Evolutionary conservation across 2,329 filamentous ascomycete species (phyloP), one percentile per base, ranked within the genome.

Genomic region (Botryotinia globosa): DNA sequence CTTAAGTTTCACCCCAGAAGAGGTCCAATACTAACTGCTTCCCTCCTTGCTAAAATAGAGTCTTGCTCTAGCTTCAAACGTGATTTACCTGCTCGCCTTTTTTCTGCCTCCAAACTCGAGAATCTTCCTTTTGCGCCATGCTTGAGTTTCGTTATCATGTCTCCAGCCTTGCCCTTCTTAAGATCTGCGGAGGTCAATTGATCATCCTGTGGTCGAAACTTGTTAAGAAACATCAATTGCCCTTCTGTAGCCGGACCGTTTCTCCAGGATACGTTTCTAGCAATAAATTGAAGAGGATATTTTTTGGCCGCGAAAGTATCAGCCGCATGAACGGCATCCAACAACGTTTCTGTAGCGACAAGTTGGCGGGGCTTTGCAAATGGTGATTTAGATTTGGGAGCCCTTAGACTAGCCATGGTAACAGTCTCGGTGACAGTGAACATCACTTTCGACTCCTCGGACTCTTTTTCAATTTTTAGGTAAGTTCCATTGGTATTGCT

Each of bases 61-160:
- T 83, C 80, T 74, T 83, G 82, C 72, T 86, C 83, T 18, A 79
- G 73, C 37, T 81, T 80, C 4, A 81, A 76, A 37, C 73, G 77
- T 54, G 83, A 79, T 74, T 78, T 85, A 67, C 84, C 81, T 51
- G 80, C 82, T 69, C 85, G 86, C 61, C 84, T 87, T 80, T 86
- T 89, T 71, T 85, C 83, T 0, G 83, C 84, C 78, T 87, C 85
- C 73, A 88, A 82, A 48, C 79, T 84, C 39, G 85, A 83, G 80
- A 87, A 94, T 83, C 83, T 88, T 75, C 82, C 92, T 81, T 85
- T 88, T 1, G 92, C 93, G 0, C 95, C 95, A 80, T 96, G 92
- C 81, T 91, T 95, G 74, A 97, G 80, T 82, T 97, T 97, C 12
- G 93, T 97, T 76, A 98, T 97, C 91, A 97, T 94, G 80, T 98